phyloP scores from a whole-genome alignment of 2,329 filamentous ascomycete genomes.

The Xenoacremonium recifei region DNA sequence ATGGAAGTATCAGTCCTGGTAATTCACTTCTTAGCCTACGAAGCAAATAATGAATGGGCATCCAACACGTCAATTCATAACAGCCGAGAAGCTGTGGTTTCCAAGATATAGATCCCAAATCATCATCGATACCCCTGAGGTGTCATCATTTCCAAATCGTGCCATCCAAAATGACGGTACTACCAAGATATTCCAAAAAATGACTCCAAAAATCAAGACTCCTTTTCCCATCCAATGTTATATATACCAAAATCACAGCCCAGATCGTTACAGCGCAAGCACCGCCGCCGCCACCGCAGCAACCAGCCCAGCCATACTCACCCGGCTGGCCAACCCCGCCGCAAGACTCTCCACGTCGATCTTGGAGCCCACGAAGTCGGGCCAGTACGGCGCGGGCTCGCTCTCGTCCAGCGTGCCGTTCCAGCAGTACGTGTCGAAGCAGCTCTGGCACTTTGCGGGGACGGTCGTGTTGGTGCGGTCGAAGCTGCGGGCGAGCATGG shows the following conservation, averaged over 20 bases:
- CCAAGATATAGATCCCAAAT: no score
- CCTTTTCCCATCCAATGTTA: neutral
- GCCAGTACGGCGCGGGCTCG: slow-evolving; percentile 33
- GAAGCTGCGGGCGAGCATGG: slow-evolving; percentile 75
- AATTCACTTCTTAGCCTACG: no score
- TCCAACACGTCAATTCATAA: no score
- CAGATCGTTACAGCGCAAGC: slow-evolving; percentile 9
- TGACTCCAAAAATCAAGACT: neutral
- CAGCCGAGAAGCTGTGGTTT: no score
- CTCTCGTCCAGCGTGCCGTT: slow-evolving; percentile 62
- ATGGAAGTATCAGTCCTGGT: no score
- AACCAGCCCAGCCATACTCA: slow-evolving; percentile 10
- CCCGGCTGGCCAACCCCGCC: slow-evolving; percentile 12
- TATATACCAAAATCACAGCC: neutral
- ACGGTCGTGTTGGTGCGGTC: slow-evolving; percentile 66
- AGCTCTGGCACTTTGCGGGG: slow-evolving; percentile 70
- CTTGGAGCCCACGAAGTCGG: slow-evolving; percentile 23
- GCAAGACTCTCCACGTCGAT: slow-evolving; percentile 25
- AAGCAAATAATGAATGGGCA: no score
- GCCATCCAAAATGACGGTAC: no score
- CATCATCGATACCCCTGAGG: no score
- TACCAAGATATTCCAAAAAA: slow-evolving; percentile 6
- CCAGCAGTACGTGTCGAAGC: slow-evolving; percentile 90
- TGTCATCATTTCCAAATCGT: no score
- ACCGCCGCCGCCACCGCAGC: slow-evolving; percentile 20